Evolutionary conservation across 306 rosid genomes (phyloP), one percentile per base, ranked within the genome.

Genomic region (Gastrolobium bilobum): DNA sequence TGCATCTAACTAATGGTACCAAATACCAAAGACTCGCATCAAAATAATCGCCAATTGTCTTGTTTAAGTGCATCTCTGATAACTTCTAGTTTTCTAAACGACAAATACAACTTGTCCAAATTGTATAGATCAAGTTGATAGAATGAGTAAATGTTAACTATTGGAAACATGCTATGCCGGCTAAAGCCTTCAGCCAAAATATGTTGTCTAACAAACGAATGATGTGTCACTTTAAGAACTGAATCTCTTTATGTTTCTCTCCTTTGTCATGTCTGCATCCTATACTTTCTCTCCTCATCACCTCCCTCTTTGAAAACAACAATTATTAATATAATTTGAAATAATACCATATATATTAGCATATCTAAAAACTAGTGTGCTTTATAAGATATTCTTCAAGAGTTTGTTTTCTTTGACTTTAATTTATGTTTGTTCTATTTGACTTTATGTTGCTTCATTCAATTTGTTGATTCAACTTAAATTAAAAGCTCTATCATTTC

Each of bases 211-310:
- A 50, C 44, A 69, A 11, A 50, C 38, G 5, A 31, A 58, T 30
- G 38, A 31, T 26, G 34, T 20, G 50, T 42, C 34, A 26, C 50
- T 30, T 39, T 40, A n/a, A 35, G 8, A 68, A 29, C 30, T 68
- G 74, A 31, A 68, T 48, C 9, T 30, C 42, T 73, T 34, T 56
- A 42, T 57, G 57, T 43, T 43, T 58, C 58, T 57, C 67, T 7
- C 93, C 14, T 84, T 83, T 52, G 89, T 81, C 70, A 81, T 74
- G 87, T 83, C 84, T 72, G 63, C 87, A 40, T 40, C 92, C 10
- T 68, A 50, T 20, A 20, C 91, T 13, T 87, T 80, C 39, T 53
- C 89, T 20, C 47, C 89, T 42, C 84, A 79, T 79, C 93, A 75
- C 47, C 72, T 83, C 29, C 97, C 97, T 34, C 88, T 87, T 52